Evolutionary conservation across 1,284 basidiomycete genomes (phyloP).

Genomic region (Ustilago xerochloae): DNA sequence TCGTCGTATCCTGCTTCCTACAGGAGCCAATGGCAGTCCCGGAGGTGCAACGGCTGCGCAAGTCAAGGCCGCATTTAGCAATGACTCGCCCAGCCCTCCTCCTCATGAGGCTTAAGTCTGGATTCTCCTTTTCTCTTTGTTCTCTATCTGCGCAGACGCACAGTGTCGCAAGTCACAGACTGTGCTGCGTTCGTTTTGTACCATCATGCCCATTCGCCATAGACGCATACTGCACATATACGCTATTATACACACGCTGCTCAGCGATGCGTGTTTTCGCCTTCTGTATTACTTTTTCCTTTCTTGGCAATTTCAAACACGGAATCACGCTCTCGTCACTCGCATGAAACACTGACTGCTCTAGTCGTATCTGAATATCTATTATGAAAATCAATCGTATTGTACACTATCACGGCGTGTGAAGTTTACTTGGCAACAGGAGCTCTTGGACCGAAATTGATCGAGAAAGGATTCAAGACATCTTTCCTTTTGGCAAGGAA

Average conservation of each 20-base stretch:
- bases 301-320: background rate
- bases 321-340: background rate
- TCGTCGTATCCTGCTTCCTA: slow-evolving; percentile 58
- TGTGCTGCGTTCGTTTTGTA: no score
- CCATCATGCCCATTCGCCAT: no score
- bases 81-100: slow-evolving; percentile 25
- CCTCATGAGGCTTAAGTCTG: slow-evolving; percentile 1
- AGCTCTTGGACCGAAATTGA: slow-evolving; percentile 42
- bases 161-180: no score
- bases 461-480: slow-evolving; percentile 40
- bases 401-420: background rate
- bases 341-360: no score
- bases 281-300: background rate
- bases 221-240: background rate
- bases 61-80: slow-evolving; percentile 44
- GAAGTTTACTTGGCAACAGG: slow-evolving; percentile 22
- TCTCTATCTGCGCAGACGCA: no score
- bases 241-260: background rate
- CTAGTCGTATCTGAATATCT: no score
- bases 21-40: slow-evolving; percentile 35
- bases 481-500: slow-evolving; percentile 32
- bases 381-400: background rate
- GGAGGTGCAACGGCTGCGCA: slow-evolving; percentile 42
- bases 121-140: background rate
- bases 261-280: no score